Evolutionary conservation across 2,329 filamentous ascomycete genomes (phyloP).

Genomic region (Elsinoe ampelina): DNA sequence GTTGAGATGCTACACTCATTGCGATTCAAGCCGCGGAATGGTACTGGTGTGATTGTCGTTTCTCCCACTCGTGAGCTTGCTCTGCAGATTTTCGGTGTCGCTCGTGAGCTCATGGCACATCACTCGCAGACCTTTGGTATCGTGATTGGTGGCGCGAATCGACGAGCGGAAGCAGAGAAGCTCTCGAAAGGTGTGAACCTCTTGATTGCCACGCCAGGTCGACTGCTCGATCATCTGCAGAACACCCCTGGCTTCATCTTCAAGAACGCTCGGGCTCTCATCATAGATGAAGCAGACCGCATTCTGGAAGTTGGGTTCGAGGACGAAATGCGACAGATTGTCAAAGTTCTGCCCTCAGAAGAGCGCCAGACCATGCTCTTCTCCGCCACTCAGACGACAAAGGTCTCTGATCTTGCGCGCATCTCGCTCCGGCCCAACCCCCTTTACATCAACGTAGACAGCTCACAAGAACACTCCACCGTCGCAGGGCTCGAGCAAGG

Average conservation of each 20-base stretch:
- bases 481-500: constrained; percentile 93
- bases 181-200: constrained; percentile 89
- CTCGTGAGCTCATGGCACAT: constrained; percentile 81
- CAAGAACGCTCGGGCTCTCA: constrained; percentile 84
- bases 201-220: constrained; percentile 84
- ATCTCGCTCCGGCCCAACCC: constrained; percentile 88
- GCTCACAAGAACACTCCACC: constrained; percentile 79
- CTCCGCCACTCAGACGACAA: constrained; percentile 95
- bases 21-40: constrained; percentile 90
- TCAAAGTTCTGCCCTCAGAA: constrained; percentile 83
- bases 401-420: constrained; percentile 91
- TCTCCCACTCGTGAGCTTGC: constrained; percentile 90
- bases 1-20: constrained; percentile 86
- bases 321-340: constrained; percentile 93
- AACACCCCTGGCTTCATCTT: constrained; percentile 83
- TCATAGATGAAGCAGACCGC: constrained; percentile 95
- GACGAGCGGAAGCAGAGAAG: constrained; percentile 86
- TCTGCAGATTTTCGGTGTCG: constrained; percentile 92
- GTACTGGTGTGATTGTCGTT: constrained; percentile 81
- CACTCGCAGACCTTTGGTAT: constrained; percentile 96
- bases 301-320: constrained; percentile 98
- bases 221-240: constrained; percentile 86
- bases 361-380: constrained; percentile 96
- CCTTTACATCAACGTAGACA: constrained; percentile 93
- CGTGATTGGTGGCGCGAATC: constrained; percentile 89